Conservation (phyloP, 345 rosid genomes). For the Hirschfeldia incana region DNA sequence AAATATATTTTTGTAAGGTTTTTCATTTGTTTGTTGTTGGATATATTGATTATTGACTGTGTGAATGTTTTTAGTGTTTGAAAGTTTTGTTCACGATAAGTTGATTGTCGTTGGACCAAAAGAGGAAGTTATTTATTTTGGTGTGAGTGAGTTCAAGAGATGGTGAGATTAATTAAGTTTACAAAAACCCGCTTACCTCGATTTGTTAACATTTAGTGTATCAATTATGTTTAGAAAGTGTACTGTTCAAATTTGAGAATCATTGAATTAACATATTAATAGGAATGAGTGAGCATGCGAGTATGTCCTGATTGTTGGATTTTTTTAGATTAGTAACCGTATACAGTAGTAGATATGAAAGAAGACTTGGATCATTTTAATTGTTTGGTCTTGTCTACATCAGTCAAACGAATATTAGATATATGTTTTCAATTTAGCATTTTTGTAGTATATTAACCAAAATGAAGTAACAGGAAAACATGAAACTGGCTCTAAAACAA, state of each 20-base stretch:
- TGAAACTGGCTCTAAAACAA: background rate
- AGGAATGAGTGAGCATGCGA: background rate
- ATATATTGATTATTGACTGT: too few species aligned
- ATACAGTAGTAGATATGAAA: background rate
- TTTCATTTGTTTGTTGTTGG: too few species aligned
- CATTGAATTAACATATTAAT: too few species aligned
- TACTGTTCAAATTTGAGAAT: background rate
- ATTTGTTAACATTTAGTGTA: too few species aligned
- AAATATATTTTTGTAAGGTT: too few species aligned
- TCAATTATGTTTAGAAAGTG: background rate
- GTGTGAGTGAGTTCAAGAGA: too few species aligned
- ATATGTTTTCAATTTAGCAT: background rate
- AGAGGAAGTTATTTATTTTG: too few species aligned
- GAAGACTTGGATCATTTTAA: background rate
- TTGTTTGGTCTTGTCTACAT: background rate
- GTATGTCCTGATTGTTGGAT: background rate
- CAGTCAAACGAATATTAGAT: background rate
- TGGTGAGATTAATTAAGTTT: background rate
- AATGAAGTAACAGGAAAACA: background rate
- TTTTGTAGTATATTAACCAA: background rate
- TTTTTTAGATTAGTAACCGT: background rate
- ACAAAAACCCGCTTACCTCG: background rate
- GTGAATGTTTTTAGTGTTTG: too few species aligned
- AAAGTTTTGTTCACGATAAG: too few species aligned
- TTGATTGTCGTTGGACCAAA: too few species aligned